phyloP scores from a whole-genome alignment of 139 green algal species.

The Ettlia oleoabundans region DNA sequence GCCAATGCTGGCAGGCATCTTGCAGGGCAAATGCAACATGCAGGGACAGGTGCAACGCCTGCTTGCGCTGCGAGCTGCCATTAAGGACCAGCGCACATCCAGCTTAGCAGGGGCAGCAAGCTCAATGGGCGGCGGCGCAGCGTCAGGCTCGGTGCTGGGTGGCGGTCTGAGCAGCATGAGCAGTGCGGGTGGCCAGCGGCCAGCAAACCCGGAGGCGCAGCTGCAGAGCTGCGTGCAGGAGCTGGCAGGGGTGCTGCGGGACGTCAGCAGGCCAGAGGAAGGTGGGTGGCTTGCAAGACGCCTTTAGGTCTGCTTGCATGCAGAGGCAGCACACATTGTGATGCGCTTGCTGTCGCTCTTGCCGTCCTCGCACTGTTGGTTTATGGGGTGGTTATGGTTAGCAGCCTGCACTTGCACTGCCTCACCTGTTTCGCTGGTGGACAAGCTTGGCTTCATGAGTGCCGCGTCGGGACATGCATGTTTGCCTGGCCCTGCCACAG shows the following conservation, averaged over 20 bases:
- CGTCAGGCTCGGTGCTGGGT: background rate
- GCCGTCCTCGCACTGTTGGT: too few relatives aligned
- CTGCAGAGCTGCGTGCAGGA: constrained; percentile 42
- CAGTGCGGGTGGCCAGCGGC: background rate
- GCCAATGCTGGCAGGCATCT: constrained; percentile 11
- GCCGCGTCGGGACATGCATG: too few relatives aligned
- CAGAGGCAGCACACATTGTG: too few relatives aligned
- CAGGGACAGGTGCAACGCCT: constrained; percentile 49
- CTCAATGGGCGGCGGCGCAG: constrained; percentile 13
- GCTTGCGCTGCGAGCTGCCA: constrained; percentile 28
- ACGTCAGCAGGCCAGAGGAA: constrained; percentile 47
- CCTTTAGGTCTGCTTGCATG: too few relatives aligned
- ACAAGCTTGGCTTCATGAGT: too few relatives aligned
- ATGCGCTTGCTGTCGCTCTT: too few relatives aligned
- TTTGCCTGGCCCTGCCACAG: too few relatives aligned
- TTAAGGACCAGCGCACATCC: constrained; percentile 24
- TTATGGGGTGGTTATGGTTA: too few relatives aligned
- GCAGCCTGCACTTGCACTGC: too few relatives aligned
- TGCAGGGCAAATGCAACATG: constrained; percentile 33
- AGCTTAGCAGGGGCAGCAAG: constrained; percentile 3
- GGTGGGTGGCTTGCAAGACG: too few relatives aligned
- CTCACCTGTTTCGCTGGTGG: too few relatives aligned
- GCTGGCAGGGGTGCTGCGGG: constrained; percentile 40
- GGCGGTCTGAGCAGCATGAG: background rate
- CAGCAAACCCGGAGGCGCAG: constrained; percentile 4